These are phyloP conservation scores for Lactifluus rugatus DNA, from an alignment of 768 basidiomycete genomes.

Conservation along the genomic window DNA sequence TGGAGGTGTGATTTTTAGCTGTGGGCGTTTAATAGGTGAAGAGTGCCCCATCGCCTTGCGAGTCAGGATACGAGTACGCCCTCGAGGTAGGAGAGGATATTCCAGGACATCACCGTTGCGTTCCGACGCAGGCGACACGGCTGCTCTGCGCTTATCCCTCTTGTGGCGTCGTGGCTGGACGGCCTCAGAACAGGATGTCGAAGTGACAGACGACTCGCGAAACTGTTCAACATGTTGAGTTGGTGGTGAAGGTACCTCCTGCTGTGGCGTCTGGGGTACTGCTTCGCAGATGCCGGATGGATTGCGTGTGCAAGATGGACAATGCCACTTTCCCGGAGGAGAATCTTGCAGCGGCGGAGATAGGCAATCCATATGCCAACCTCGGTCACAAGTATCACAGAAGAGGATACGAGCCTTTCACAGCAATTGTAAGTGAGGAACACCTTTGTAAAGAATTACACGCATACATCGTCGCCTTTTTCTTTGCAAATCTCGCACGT, in stretches of 20 bases:
- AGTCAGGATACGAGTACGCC: conserved; percentile 10
- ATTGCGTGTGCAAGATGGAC: conserved; percentile 42
- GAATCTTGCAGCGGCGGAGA: conserved; percentile 57
- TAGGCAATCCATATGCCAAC: conserved; percentile 81
- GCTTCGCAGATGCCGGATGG: conserved; percentile 17
- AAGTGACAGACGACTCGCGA: conserved; percentile 36
- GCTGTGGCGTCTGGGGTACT: conserved; percentile 5
- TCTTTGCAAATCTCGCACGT: conserved; percentile 77
- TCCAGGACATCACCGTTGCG: conserved; percentile 25
- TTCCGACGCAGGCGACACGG: conserved; percentile 24
- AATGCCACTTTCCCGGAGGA: conserved; percentile 73
- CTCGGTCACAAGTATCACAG: conserved; percentile 92
- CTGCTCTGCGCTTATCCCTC: conserved; percentile 25
- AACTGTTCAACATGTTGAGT: not conserved
- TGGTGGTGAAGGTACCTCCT: not conserved
- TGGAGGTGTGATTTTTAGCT: conserved; percentile 23
- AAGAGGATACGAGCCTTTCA: conserved; percentile 69
- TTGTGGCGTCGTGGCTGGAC: conserved; percentile 18
- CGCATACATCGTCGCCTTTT: conserved; percentile 83
- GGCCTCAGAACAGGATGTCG: conserved; percentile 28
- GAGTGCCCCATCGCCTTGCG: conserved; percentile 4
- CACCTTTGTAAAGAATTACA: conserved; percentile 12
- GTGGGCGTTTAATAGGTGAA: conserved; percentile 13
- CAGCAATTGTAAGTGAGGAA: conserved; percentile 18
- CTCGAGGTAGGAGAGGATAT: conserved; percentile 16